Base-by-base conservation (phyloP, 345 rosid species). In the Brassica nigra region DNA sequence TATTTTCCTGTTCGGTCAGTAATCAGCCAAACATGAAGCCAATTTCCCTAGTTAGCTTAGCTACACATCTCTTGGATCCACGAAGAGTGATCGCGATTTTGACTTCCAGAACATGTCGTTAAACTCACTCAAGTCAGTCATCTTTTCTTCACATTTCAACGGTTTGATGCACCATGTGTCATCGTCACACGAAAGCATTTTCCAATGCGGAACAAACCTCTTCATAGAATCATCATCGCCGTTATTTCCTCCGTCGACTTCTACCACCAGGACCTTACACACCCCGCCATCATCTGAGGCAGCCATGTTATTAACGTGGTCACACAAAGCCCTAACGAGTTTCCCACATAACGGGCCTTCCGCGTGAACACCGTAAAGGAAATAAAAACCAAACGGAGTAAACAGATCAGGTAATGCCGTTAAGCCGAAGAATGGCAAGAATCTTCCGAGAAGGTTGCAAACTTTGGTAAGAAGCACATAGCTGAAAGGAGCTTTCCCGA, bases 131-230 rank as follows among this genome's bases (percentile, higher is more conserved):
- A 75, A 59, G 37, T 76, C 44, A 12, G 14, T 33, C 55, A 71
- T 81, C 15, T 66, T 72, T 52, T 84, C 80, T 39, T 81, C 87
- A 47, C 63, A 76, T 81, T 84, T 84, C 88, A 92, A 69, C 20
- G 87, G 81, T 78, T 91, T 92, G 54, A 92, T 86, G 85, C 97
- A 92, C 97, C 97, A 92, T 83, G 86, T 78, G 70, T 92, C 97
- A 59, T 89, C 92, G 0, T 89, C 90, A 84, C 96, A 90, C 2
- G 97, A 90, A 54, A 90, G 86, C 78, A 83, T 79, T 75, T 91
- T 86, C 91, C 97, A 86, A 75, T 91, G 87, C 1, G 97, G 97
- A 73, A 89, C 84, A 80, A 80, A 85, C 73, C 74, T 54, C 73
- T 77, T 57, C 36, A 86, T 11, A 8, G 29, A 37, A 77, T 86